Evolutionary conservation across 2,329 filamentous ascomycete species (phyloP).

Genomic region (Alternaria ventricosa): DNA sequence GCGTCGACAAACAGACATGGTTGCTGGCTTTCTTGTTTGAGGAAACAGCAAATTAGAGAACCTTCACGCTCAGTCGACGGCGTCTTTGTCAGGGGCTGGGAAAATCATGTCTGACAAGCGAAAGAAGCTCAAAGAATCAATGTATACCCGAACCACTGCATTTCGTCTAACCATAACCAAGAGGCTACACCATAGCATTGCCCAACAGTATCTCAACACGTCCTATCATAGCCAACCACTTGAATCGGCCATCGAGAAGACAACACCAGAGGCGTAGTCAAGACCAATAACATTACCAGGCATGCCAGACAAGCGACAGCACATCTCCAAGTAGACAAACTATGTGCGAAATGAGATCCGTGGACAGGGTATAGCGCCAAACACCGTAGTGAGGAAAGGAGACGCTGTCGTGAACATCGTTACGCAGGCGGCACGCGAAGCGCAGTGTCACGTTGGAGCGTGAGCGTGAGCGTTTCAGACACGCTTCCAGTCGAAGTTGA

Average conservation of each 20-base stretch:
- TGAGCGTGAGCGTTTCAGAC: not conserved
- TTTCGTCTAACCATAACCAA: not conserved
- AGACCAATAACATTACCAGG: not conserved
- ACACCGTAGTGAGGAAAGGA: not conserved
- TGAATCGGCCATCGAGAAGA: not conserved
- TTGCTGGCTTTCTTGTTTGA: not conserved
- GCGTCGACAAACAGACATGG: not conserved
- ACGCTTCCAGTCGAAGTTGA: conserved; percentile 25
- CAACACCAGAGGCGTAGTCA: not conserved
- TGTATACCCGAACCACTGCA: not conserved
- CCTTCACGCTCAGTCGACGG: not conserved
- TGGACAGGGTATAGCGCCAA: not conserved
- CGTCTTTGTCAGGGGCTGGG: not conserved
- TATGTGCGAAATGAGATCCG: not conserved
- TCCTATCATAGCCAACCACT: not conserved
- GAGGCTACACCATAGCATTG: not conserved
- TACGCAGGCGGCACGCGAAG: conserved; percentile 1
- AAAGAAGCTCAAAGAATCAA: not conserved
- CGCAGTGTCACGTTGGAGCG: not conserved
- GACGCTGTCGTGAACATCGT: not conserved
- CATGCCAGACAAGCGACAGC: not conserved
- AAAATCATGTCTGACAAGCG: not conserved
- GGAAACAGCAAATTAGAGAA: not conserved
- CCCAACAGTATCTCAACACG: not conserved
- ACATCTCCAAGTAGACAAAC: not conserved